A percentile compares a stretch with the other conserved stretches of the same genome.
These are phyloP conservation scores for Xylaria cubensis DNA, from an alignment of 495 filamentous ascomycete species.

Conservation along the genomic window DNA sequence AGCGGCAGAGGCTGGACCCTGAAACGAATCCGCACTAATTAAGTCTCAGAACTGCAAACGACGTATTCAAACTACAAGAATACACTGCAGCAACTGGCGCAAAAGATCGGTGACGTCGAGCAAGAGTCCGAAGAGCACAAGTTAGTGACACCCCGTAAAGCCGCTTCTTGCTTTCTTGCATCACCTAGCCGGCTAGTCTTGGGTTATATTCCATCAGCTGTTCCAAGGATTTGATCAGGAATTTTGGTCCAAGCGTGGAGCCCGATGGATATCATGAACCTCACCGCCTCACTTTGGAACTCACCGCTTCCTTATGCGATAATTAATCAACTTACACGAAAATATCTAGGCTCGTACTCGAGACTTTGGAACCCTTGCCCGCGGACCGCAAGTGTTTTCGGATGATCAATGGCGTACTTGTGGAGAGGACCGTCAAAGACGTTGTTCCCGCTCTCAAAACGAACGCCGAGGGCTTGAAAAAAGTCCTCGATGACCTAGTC, in stretches of 20 bases:
- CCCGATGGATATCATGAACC: conserved; percentile 33
- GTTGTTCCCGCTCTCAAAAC: conserved; percentile 89
- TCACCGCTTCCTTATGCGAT: conserved; percentile 44
- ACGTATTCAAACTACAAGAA: conserved; percentile 98
- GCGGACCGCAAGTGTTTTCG: conserved; percentile 95
- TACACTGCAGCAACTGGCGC: conserved; percentile 87
- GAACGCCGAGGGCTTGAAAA: conserved; percentile 94
- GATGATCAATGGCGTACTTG: conserved; percentile 95
- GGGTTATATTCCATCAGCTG: conserved; percentile 29
- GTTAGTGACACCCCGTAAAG: conserved; percentile 59
- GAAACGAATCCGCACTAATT: conserved; percentile 30
- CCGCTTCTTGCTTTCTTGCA: conserved; percentile 28
- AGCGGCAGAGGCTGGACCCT: conserved; percentile 25
- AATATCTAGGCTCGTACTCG: conserved; percentile 83
- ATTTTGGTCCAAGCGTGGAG: conserved; percentile 30
- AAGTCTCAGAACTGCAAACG: conserved; percentile 79
- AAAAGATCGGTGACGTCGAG: conserved; percentile 96
- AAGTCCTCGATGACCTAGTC: conserved; percentile 92
- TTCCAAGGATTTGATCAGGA: conserved; percentile 28
- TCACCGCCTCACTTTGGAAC: conserved; percentile 40
- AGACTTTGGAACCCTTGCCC: conserved; percentile 85
- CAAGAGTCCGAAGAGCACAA: conserved; percentile 98
- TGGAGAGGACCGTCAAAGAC: conserved; percentile 91
- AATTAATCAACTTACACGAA: conserved; percentile 37
- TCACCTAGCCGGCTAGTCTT: conserved; percentile 29